A percentile compares a stretch with the other conserved stretches of the same genome.
phyloP scores from a whole-genome alignment of 495 filamentous ascomycete species.

The Glutinoglossum americanum region DNA sequence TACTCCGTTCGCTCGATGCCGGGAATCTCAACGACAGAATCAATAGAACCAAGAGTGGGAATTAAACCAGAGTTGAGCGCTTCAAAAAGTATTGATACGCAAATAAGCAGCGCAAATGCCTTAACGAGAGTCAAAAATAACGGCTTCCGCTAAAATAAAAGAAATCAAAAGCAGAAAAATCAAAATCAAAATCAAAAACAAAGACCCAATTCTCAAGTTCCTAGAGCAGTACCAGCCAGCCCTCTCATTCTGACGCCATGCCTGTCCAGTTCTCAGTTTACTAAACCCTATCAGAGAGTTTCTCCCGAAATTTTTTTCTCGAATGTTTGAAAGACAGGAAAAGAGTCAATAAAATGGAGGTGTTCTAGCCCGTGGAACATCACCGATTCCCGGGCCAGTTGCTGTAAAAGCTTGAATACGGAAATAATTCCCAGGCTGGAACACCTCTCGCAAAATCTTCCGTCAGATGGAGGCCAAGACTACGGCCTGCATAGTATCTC shows the following conservation, averaged over 20 bases:
- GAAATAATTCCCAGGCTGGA: constrained; percentile 1
- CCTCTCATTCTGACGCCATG: too few species aligned
- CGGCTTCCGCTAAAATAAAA: background rate
- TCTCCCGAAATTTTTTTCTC: too few species aligned
- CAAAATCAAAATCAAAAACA: background rate
- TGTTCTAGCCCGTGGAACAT: background rate
- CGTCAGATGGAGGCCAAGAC: background rate
- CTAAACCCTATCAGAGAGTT: too few species aligned
- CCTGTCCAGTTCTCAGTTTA: too few species aligned
- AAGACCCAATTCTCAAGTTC: background rate
- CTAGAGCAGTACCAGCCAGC: background rate
- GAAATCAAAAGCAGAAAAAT: background rate
- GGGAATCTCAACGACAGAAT: background rate
- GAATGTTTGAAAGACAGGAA: background rate
- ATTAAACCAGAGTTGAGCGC: too few species aligned
- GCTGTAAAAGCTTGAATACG: background rate
- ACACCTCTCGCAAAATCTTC: constrained; percentile 2
- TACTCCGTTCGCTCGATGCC: background rate
- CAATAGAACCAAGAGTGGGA: background rate
- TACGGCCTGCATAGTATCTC: background rate
- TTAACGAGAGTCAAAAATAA: too few species aligned
- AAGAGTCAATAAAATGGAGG: background rate
- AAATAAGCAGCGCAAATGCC: too few species aligned
- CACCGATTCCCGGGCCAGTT: background rate
- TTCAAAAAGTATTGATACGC: too few species aligned